Evolutionary conservation across 2,329 filamentous ascomycete genomes (phyloP), one percentile per base, ranked within the genome.

Genomic region (Pyrenochaeta sp.): DNA sequence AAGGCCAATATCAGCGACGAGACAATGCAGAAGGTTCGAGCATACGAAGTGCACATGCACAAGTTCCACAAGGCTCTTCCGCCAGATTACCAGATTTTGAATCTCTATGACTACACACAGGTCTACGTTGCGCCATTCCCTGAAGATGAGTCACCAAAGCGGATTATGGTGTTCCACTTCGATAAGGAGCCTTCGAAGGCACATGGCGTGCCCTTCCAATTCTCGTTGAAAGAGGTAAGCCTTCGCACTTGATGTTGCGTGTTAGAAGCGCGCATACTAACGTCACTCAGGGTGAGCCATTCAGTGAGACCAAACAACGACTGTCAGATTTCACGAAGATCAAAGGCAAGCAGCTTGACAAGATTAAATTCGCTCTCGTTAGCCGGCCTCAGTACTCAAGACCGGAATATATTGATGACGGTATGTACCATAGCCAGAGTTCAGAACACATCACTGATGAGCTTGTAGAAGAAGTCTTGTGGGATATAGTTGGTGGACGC

Each of bases 341-440:
- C 80, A 97, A 97, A 79, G 96, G 95, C 77, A 99, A 99, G 83
- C 92, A 92, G 65, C 93, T 99, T 67, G 94, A 99, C 78, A 98
- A 98, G 84, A 95, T 99, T 78, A 97, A 96, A 79, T 97, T 99
- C 82, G 91, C 93, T 6, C 86, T 97, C 34, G 64, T 50, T 83
- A 88, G 76, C 84, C 91, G 75, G 68, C 80, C 67, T 36, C 84
- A 87, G 50, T 96, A 91, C 78, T 88, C 90, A 39, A 92, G 90
- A 72, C 90, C 93, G 27, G 85, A 88, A 58, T 96, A 96, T 80
- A 82, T 99, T 46, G 88, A 90, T 66, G 95, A 98, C 80, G 93
- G 94, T 97, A 81, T 83, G 89, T 77, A n/a, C 15, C 10, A 24
- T 36, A n/a, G 1, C 15, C 8, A n/a, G 6, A 15, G 10, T 5